phyloP scores from a whole-genome alignment of 2,329 filamentous ascomycete genomes.

The Xylariaceae sp. region DNA sequence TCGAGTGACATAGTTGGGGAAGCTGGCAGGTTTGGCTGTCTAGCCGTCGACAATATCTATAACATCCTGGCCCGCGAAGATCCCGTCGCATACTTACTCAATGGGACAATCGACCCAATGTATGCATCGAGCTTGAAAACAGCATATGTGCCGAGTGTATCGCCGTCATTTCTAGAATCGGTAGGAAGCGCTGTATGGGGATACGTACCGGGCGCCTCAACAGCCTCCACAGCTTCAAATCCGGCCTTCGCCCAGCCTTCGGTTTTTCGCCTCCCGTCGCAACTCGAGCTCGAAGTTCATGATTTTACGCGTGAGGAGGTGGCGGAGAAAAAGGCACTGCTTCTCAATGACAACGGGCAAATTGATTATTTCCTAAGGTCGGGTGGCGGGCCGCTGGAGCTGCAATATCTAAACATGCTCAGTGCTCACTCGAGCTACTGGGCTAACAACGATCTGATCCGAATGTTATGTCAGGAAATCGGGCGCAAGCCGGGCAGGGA shows the following conservation, averaged over 20 bases:
- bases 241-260: conserved; percentile 35
- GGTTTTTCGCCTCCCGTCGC: conserved; percentile 52
- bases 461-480: conserved; percentile 84
- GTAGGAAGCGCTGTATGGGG: conserved; percentile 60
- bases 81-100: conserved; percentile 86
- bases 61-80: conserved; percentile 73
- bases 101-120: conserved; percentile 77
- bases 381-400: conserved; percentile 81
- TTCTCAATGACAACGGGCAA: conserved; percentile 95
- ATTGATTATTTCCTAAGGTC: conserved; percentile 86
- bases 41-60: conserved; percentile 94
- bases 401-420: conserved; percentile 96
- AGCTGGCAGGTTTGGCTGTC: conserved; percentile 76
- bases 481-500: conserved; percentile 67
- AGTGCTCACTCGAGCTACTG: conserved; percentile 95
- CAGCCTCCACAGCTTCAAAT: conserved; percentile 32
- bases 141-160: conserved; percentile 73
- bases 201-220: conserved; percentile 51
- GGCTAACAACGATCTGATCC: conserved; percentile 80
- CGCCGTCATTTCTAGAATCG: conserved; percentile 60
- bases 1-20: conserved; percentile 66
- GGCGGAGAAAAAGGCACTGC: conserved; percentile 78
- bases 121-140: conserved; percentile 74
- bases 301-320: conserved; percentile 91
- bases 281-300: conserved; percentile 90